Base-by-base conservation (phyloP, 2,329 filamentous ascomycete genomes). In the Epicoccum nigrum region DNA sequence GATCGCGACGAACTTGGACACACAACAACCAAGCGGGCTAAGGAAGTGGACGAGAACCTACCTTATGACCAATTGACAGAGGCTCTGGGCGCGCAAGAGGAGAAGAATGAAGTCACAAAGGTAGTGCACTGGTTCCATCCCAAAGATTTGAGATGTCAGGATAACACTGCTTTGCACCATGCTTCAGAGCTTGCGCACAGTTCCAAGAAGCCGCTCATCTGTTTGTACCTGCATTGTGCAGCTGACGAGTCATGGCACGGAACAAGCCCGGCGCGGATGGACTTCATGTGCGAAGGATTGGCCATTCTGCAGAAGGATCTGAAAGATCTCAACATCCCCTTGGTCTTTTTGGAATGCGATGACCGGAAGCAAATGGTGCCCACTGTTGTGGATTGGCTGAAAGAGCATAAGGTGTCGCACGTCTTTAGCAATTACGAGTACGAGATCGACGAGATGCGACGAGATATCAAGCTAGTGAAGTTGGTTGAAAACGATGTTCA, bases 71-170 rank as follows among this genome's bases (percentile, higher is more conserved):
- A 76, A 28, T 67, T 81, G 13, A 57, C 67, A n/a, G 62, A 71
- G 33, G 63, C 71, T 1, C 63, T 81, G 4, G 66, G 72, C 17
- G 62, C 70, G 6, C 77, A 77, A 50, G 63, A 73, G 15, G 69
- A 69, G 28, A 64, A 71, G 9, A 67, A 70, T 16, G 64, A 74
- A 6, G 70, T 73, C 5, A 68, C 64, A n/a, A 77, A 72, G 51
- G 74, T 81, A 1, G 65, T 76, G 4, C 78, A 81, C 53, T 81
- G 79, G 79, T 81, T 81, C 56, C 74, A 78, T n/a, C 76, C 74
- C 49, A 80, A 80, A 54, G 79, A 81, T 45, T 61, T 81, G 7
- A 72, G 79, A 17, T 75, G 77, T 37, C 75, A 81, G 38, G 79
- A 81, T 54, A 81, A 81, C 51, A 76, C 69, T n/a, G 76, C 69